Evolutionary conservation across 1,139 yeast species (phyloP), one percentile per base, ranked within the genome.

Genomic region (Protomyces pachydermus): DNA sequence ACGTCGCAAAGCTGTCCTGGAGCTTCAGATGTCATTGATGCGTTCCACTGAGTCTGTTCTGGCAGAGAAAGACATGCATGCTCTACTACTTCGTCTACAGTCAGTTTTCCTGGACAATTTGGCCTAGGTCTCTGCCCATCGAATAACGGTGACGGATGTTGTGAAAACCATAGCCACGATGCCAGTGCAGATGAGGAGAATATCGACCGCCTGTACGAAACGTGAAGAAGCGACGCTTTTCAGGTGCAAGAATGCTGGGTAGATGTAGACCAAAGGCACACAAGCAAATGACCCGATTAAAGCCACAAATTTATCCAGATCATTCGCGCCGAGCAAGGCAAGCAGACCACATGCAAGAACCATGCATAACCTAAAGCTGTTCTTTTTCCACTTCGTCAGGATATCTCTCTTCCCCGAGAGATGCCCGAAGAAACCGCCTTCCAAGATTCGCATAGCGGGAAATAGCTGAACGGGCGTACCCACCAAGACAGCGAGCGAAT

Each of bases 271-370:
- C 76, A 93, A 81, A 3, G 98, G 98, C 67, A 93, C 86, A 74
- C 98, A 93, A 0, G 98, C 97, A 74, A 91, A 85, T 68, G 96
- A 88, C 2, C 98, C 98, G 67, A 89, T 89, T 68, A 93, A 80
- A 5, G 97, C 89, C 34, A 93, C 97, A 76, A 93, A 93, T 74
- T 87, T 87, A 74, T 93, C 98, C 66, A 86, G 76, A 70, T 86
- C 88, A 65, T 81, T 82, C 1, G 90, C 87, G 20, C 91, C 91
- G 25, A 64, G 54, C 80, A 84, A 83, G 1, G 91, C 89, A 28
- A 88, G 79, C n/a, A 82, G 69, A 1, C 93, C 86, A 23, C 95
- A 88, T 14, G 80, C 68, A 1, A 84, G 60, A 2, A 91, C 97
- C 66, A 90, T 78, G 2, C 74, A 67, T 51, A 84, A 77, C 61